phyloP scores from a whole-genome alignment of 331 rosid genomes.

The Phaseolus coccineus region DNA sequence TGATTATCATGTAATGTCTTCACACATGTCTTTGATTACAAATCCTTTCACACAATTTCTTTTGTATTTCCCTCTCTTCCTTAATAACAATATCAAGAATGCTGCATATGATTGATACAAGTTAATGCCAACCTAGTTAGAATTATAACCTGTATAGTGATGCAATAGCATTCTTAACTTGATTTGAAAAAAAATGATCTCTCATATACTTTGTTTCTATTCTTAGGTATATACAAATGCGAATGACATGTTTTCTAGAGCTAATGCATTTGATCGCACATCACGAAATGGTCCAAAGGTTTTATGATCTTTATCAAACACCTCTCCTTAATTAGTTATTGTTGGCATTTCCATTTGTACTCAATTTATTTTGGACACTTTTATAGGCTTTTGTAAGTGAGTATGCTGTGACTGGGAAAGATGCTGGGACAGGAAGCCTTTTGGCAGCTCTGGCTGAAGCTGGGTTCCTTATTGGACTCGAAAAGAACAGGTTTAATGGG shows the following conservation, averaged over 20 bases:
- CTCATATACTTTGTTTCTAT: conserved; percentile 31
- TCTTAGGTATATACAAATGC: conserved; percentile 71
- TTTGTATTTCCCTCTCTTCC: no score
- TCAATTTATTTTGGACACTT: conserved; percentile 29
- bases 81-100: no score
- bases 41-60: not conserved
- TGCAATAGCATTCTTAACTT: no score
- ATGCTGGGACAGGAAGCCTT: conserved; percentile 91
- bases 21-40: conserved; percentile 36
- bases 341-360: conserved; percentile 22
- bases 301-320: conserved; percentile 22
- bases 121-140: no score
- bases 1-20: conserved; percentile 84
- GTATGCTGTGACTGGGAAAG: conserved; percentile 85
- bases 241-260: conserved; percentile 69
- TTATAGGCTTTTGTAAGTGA: conserved; percentile 95
- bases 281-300: conserved; percentile 88
- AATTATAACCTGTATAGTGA: no score
- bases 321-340: conserved; percentile 15
- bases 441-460: conserved; percentile 91
- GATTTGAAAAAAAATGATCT: not conserved
- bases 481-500: conserved; percentile 47
- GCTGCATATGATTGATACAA: no score
- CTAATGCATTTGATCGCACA: conserved; percentile 58
- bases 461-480: conserved; percentile 89